These are phyloP conservation scores for Wickerhamomyces subpelliculosus DNA, from an alignment of 805 yeast genomes.

Conservation along the genomic window DNA sequence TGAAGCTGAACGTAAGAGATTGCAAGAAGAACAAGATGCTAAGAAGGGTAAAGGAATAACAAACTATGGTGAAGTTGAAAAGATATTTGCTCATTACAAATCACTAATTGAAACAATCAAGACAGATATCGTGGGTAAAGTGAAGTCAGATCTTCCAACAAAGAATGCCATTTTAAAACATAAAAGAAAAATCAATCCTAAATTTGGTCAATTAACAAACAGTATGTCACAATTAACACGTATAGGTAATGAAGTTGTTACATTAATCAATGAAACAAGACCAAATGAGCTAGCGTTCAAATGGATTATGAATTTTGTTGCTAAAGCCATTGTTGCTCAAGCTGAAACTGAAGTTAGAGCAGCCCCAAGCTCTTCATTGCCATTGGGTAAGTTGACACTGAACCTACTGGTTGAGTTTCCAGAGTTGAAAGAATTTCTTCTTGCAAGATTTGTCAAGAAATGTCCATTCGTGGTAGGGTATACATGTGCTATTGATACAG, in stretches of 20 bases:
- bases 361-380: constrained; percentile 68
- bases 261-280: constrained; percentile 42
- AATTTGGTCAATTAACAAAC: constrained; percentile 85
- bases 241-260: constrained; percentile 44
- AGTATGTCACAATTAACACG: constrained; percentile 50
- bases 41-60: constrained; percentile 26
- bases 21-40: constrained; percentile 12
- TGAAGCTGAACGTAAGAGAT: constrained; percentile 12
- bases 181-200: constrained; percentile 76
- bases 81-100: constrained; percentile 40
- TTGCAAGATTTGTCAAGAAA: constrained; percentile 83
- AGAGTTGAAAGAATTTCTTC: constrained; percentile 30
- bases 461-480: constrained; percentile 88
- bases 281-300: constrained; percentile 45
- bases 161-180: constrained; percentile 51
- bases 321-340: constrained; percentile 83
- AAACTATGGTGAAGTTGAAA: constrained; percentile 31
- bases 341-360: constrained; percentile 90
- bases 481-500: constrained; percentile 68
- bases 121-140: constrained; percentile 45
- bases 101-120: constrained; percentile 54
- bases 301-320: constrained; percentile 76
- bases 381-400: constrained; percentile 63
- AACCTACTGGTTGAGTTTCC: constrained; percentile 44
- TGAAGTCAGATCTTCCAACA: constrained; percentile 43